Percentiles rank a stretch among this genome's conserved stretches.
phyloP scores from a whole-genome alignment of 768 basidiomycete species.

The Mycena filopes region DNA sequence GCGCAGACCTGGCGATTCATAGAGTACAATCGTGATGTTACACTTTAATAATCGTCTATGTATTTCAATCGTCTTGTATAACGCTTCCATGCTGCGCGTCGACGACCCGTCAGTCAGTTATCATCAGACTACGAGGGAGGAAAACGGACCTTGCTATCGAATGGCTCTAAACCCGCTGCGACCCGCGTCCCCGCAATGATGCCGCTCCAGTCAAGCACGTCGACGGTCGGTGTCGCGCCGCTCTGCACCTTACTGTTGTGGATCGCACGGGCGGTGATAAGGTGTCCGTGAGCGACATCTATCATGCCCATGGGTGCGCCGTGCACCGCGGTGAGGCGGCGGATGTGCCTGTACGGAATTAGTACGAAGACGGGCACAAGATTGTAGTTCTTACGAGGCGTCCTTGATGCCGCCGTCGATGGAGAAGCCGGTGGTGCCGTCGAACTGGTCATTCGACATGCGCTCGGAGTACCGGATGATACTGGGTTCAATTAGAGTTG shows the following conservation, averaged over 20 bases:
- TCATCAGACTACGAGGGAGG: neutral
- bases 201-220: conserved; percentile 84
- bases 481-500: conserved; percentile 43
- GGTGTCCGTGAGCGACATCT: conserved; percentile 79
- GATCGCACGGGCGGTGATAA: conserved; percentile 82
- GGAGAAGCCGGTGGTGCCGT: conserved; percentile 78
- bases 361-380: neutral
- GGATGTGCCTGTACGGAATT: conserved; percentile 63
- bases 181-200: conserved; percentile 82
- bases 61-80: conserved; percentile 27
- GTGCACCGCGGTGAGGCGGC: conserved; percentile 70
- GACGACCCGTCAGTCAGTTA: neutral
- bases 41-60: conserved; percentile 11
- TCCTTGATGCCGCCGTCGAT: conserved; percentile 93
- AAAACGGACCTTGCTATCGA: conserved; percentile 43
- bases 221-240: conserved; percentile 56
- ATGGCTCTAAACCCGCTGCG: conserved; percentile 71
- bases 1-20: neutral
- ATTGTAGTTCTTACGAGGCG: conserved; percentile 58
- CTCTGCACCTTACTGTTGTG: conserved; percentile 62
- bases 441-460: conserved; percentile 80
- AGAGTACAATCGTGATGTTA: conserved; percentile 18
- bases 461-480: conserved; percentile 69
- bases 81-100: conserved; percentile 12
- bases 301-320: conserved; percentile 78